These are phyloP conservation scores for Avena sativa DNA, from an alignment of 176 grass and related monocot species.

Conservation along the genomic window DNA sequence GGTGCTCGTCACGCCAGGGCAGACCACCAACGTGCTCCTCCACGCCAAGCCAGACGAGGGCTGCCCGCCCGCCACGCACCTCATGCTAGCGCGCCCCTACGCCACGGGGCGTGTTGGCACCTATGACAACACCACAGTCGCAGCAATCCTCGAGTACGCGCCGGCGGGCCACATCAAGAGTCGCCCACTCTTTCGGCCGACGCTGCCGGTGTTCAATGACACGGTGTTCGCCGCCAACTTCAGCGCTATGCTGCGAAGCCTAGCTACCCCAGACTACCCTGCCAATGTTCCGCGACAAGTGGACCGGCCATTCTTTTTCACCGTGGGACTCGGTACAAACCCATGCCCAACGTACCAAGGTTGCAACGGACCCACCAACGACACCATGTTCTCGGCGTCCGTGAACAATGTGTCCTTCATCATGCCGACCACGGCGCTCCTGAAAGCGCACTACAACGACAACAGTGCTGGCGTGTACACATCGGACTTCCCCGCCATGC, in stretches of 20 bases:
- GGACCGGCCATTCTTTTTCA: constrained; percentile 76
- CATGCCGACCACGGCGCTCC: constrained; percentile 65
- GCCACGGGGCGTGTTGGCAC: constrained; percentile 53
- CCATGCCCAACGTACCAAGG: constrained; percentile 69
- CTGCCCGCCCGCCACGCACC: constrained; percentile 49
- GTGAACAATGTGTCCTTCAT: constrained; percentile 80
- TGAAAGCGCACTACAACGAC: constrained; percentile 59
- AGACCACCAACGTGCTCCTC: constrained; percentile 83
- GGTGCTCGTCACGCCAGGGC: constrained; percentile 69
- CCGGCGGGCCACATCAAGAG: constrained; percentile 42
- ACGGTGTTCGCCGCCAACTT: constrained; percentile 57
- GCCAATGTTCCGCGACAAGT: constrained; percentile 52
- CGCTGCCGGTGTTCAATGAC: constrained; percentile 67
- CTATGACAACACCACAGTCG: constrained; percentile 78
- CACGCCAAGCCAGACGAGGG: constrained; percentile 37
- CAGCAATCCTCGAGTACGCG: constrained; percentile 66
- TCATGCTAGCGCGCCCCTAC: constrained; percentile 70
- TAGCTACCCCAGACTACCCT: constrained; percentile 52
- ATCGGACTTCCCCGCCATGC: constrained; percentile 55
- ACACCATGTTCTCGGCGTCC: constrained; percentile 60
- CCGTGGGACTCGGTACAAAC: constrained; percentile 69
- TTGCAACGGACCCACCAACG: constrained; percentile 76
- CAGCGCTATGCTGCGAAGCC: constrained; percentile 58
- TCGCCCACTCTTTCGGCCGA: constrained; percentile 47
- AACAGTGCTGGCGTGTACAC: constrained; percentile 57